Percentiles rank a stretch among this genome's conserved stretches.
phyloP scores from a whole-genome alignment of 2,329 filamentous ascomycete genomes.

The Xylariaceae sp. region DNA sequence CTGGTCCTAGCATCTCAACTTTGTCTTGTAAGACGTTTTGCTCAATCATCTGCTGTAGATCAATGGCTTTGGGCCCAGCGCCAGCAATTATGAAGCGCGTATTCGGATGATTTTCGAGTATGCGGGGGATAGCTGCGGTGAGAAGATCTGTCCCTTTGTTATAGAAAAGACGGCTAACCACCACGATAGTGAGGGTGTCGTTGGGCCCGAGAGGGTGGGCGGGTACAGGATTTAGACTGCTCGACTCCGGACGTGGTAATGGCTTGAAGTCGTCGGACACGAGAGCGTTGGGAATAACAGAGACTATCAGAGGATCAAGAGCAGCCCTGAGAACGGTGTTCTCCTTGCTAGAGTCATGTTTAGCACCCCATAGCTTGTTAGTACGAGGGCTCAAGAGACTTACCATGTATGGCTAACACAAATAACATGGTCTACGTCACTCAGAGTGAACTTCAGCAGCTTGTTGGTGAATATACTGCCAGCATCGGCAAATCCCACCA shows the following conservation, averaged over 20 bases:
- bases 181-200: conserved; percentile 90
- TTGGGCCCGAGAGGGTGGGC: conserved; percentile 69
- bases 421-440: conserved; percentile 96
- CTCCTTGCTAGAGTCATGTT: conserved; percentile 64
- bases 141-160: conserved; percentile 97
- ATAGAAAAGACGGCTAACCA: conserved; percentile 95
- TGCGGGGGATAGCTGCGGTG: conserved; percentile 91
- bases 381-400: conserved; percentile 21
- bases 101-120: conserved; percentile 82
- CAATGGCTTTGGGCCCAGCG: conserved; percentile 92
- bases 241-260: conserved; percentile 42
- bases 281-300: conserved; percentile 94
- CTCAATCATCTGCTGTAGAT: conserved; percentile 97
- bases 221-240: conserved; percentile 41
- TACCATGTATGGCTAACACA: conserved; percentile 98
- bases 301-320: conserved; percentile 93
- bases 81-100: conserved; percentile 96
- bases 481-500: conserved; percentile 96
- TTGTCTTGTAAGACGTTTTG: conserved; percentile 89
- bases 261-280: conserved; percentile 95
- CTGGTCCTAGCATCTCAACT: conserved; percentile 84
- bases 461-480: conserved; percentile 96
- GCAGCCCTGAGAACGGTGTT: conserved; percentile 94
- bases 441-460: conserved; percentile 88
- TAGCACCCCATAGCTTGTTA: conserved; percentile 24